Evolutionary conservation across 805 yeast genomes (phyloP), one percentile per base, ranked within the genome.

Genomic region (Candida xiaguanensis): DNA sequence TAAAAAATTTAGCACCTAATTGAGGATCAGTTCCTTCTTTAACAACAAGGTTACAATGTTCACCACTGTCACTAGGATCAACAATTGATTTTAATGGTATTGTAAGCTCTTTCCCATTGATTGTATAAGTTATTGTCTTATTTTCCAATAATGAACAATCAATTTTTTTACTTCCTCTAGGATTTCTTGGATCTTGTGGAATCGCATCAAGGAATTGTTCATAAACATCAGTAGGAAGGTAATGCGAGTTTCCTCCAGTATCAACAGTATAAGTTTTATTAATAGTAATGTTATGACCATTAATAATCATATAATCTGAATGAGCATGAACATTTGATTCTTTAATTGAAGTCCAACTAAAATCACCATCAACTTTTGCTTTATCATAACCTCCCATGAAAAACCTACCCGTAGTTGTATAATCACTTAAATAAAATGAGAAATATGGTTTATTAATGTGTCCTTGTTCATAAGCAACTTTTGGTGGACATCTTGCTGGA

Each of bases 311-410:
- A n/a, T 27, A 35, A 20, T 35, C 20, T 8, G 28, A 6, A 8
- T 14, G 28, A 23, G 36, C 36, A 8, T 15, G 13, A 16, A 23
- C 15, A 15, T 14, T 15, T 5, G 28, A 17, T 4, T 17, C 13
- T 3, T 16, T 32, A 11, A 23, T 32, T 23, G 36, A 18, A 11
- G 27, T 16, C 36, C 36, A 32, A 16, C 23, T 23, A 14, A 23
- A 23, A 5, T 32, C 36, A 19, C 27, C 25, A 4, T 31, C 34
- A 6, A 31, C 5, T 19, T 34, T 24, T 3, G 36, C 36, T 12
- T 14, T 12, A 25, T 34, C 37, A 14, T 34, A 34, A 19, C 37
- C 31, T n/a, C 37, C 37, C 15, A 34, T 16, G 13, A 16, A 23
- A 8, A 34, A 16, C 15, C 16, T 17, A 13, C 37, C 37, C 9